phyloP scores from a whole-genome alignment of 805 yeast genomes.

The Saccharomycopsis amapae region DNA sequence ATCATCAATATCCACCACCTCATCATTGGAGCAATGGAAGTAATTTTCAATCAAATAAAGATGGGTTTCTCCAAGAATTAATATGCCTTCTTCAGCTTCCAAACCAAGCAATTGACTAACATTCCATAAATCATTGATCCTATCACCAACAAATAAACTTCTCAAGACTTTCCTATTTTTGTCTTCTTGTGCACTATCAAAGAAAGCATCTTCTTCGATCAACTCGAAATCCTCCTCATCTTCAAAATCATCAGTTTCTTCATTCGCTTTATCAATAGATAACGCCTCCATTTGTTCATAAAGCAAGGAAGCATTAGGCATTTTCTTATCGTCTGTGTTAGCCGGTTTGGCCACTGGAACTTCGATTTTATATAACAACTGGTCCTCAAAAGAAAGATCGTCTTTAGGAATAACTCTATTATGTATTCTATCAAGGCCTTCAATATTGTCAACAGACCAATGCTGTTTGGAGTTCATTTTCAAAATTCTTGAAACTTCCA shows the following conservation, averaged over 20 bases:
- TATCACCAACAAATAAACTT: conserved; percentile 62
- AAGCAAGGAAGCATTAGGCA: no score
- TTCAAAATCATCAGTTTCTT: conserved; percentile 23
- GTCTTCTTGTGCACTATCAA: conserved; percentile 44
- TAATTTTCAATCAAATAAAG: conserved; percentile 66
- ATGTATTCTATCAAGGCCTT: conserved; percentile 62
- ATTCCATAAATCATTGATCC: conserved; percentile 66
- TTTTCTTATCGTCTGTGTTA: no score
- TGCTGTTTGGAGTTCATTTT: conserved; percentile 22
- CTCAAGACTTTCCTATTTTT: conserved; percentile 68
- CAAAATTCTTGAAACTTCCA: conserved; percentile 35
- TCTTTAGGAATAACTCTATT: conserved; percentile 51
- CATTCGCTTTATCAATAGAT: conserved; percentile 21
- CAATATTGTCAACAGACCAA: conserved; percentile 60
- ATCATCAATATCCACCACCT: conserved; percentile 55
- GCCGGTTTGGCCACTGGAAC: conserved; percentile 29
- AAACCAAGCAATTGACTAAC: conserved; percentile 69
- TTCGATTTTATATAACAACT: conserved; percentile 34
- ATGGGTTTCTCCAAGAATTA: conserved; percentile 60
- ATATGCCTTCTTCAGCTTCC: conserved; percentile 67
- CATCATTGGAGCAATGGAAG: conserved; percentile 46
- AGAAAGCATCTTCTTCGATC: conserved; percentile 35
- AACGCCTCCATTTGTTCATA: conserved; percentile 22
- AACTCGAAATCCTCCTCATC: conserved; percentile 35
- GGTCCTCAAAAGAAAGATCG: conserved; percentile 39